Evolutionary conservation across 179 eudicot species (phyloP).

Genomic region (Amaranthus tricolor): DNA sequence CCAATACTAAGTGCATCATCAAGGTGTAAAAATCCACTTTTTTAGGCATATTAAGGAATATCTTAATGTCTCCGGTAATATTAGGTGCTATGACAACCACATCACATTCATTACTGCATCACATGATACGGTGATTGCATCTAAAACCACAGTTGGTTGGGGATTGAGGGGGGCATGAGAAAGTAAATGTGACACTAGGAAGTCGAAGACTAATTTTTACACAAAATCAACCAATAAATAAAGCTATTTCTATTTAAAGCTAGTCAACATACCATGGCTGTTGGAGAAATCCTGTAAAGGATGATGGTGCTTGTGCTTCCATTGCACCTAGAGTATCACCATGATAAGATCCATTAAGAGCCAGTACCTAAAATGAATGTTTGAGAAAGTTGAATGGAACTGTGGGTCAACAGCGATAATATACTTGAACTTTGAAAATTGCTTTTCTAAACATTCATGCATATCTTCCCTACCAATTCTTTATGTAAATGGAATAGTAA

Average conservation of each 20-base stretch:
- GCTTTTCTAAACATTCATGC: background rate
- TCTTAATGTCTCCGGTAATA: too few relatives aligned
- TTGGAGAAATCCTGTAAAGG: conserved; percentile 87
- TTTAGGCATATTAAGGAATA: too few relatives aligned
- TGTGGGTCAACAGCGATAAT: background rate
- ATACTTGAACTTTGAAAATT: background rate
- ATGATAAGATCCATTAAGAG: conserved; percentile 92
- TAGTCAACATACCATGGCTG: conserved; percentile 78
- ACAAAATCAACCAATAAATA: background rate
- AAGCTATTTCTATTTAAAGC: background rate
- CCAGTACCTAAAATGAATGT: conserved; percentile 58
- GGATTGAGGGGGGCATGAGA: background rate
- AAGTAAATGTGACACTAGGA: background rate
- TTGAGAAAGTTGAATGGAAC: too few relatives aligned
- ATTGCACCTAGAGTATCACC: conserved; percentile 99
- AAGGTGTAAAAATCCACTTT: too few relatives aligned
- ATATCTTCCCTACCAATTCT: background rate
- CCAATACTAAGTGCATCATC: too few relatives aligned
- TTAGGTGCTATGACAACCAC: too few relatives aligned
- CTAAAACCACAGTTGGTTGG: too few relatives aligned
- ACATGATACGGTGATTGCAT: too few relatives aligned
- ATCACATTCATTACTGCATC: too few relatives aligned
- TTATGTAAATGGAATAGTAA: background rate
- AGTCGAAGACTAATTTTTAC: background rate
- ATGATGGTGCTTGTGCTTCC: conserved; percentile 99